phyloP scores from a whole-genome alignment of 805 yeast species.

The Candida peoriensis region DNA sequence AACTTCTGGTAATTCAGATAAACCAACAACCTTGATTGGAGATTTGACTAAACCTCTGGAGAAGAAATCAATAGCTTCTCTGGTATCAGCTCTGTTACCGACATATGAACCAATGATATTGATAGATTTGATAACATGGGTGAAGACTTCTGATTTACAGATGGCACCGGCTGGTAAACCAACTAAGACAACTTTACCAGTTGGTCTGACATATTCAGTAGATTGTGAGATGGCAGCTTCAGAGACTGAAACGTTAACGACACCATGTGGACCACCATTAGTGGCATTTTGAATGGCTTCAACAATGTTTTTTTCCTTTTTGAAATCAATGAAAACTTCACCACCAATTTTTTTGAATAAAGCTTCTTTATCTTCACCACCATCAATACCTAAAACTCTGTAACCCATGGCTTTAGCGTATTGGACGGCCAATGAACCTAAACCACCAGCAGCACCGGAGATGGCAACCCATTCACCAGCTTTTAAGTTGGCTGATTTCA shows the following conservation, averaged over 20 bases:
- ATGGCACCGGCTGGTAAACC: conserved; percentile 71
- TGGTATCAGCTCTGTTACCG: conserved; percentile 39
- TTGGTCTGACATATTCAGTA: conserved; percentile 49
- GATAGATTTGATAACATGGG: conserved; percentile 10
- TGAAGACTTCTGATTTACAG: conserved; percentile 25
- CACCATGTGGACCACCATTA: conserved; percentile 66
- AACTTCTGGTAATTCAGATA: conserved; percentile 43
- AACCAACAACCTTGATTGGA: conserved; percentile 50
- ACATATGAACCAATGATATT: conserved; percentile 69
- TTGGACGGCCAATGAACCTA: conserved; percentile 65
- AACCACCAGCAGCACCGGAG: conserved; percentile 73
- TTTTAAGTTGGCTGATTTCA: conserved; percentile 60
- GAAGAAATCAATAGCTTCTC: conserved; percentile 63
- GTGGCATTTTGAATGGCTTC: conserved; percentile 22
- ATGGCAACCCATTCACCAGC: conserved; percentile 69
- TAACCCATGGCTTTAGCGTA: conserved; percentile 69
- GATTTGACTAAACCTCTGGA: conserved; percentile 55
- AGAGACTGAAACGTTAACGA: conserved; percentile 59
- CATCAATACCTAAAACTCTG: conserved; percentile 62
- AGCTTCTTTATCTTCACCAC: conserved; percentile 48
- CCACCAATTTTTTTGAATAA: conserved; percentile 53
- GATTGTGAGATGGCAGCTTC: conserved; percentile 54
- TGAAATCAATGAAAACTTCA: conserved; percentile 44
- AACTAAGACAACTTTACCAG: conserved; percentile 61
- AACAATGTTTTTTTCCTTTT: conserved; percentile 42